Evolutionary conservation across 352 stramenopile species (phyloP).

Genomic region (Globisporangium orthogonon): DNA sequence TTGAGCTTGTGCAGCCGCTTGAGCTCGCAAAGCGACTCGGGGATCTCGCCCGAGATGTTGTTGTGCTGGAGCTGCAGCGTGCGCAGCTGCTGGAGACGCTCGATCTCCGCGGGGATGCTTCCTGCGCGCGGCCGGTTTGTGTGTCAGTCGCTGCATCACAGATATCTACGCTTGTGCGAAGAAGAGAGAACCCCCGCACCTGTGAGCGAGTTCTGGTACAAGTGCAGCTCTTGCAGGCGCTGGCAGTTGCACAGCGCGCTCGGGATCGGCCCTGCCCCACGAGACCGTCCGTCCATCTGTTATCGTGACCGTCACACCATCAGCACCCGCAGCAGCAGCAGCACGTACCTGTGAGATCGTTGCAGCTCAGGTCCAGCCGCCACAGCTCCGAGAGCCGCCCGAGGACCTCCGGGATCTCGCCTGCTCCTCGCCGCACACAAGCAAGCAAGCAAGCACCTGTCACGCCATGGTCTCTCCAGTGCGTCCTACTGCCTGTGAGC

Average conservation of each 20-base stretch:
- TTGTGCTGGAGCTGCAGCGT: constrained; percentile 83
- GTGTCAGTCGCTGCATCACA: background rate
- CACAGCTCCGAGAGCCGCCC: constrained; percentile 46
- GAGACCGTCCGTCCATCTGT: background rate
- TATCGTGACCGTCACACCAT: background rate
- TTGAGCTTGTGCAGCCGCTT: constrained; percentile 61
- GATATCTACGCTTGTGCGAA: too few relatives aligned
- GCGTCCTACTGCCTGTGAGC: too few relatives aligned
- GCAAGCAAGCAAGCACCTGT: background rate
- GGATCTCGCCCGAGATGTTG: constrained; percentile 54
- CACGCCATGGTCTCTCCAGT: background rate
- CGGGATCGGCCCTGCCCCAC: constrained; percentile 28
- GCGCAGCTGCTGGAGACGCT: constrained; percentile 47
- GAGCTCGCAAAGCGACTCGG: constrained; percentile 44
- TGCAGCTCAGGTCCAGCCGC: constrained; percentile 75
- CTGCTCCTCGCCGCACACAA: constrained; percentile 8
- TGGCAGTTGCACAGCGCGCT: constrained; percentile 37
- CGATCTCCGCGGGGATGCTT: constrained; percentile 42
- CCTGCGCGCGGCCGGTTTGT: constrained; percentile 9
- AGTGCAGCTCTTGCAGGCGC: constrained; percentile 64
- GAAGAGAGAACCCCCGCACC: constrained; percentile 15
- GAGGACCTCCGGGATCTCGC: constrained; percentile 47
- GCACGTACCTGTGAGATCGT: constrained; percentile 48
- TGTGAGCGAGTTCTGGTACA: constrained; percentile 75
- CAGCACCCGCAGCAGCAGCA: background rate